These are phyloP conservation scores for Aspergillus unguis DNA, from an alignment of 2,329 filamentous ascomycete species.

Conservation along the genomic window DNA sequence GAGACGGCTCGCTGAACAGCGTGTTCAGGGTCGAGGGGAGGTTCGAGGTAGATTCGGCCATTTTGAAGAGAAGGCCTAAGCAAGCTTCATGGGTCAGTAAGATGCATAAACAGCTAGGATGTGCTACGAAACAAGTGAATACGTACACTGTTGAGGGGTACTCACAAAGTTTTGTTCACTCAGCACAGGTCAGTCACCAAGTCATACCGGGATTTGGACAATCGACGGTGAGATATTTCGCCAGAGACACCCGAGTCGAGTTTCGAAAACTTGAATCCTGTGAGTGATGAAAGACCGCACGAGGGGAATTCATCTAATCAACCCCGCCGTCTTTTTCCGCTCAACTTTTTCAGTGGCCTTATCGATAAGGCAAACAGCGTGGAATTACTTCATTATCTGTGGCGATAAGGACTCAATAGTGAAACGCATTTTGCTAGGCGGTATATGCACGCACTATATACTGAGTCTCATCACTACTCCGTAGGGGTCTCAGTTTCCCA, in stretches of 20 bases:
- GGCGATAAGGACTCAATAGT: neutral
- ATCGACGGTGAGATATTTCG: no score
- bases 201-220: neutral
- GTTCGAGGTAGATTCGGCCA: constrained; percentile 22
- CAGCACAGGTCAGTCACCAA: neutral
- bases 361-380: constrained; percentile 16
- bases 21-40: constrained; percentile 32
- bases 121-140: neutral
- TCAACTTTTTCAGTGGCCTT: constrained; percentile 14
- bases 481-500: no score
- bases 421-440: no score
- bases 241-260: no score
- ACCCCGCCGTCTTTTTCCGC: constrained; percentile 12
- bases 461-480: no score
- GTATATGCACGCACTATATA: constrained; percentile 6
- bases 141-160: neutral
- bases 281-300: neutral
- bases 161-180: neutral
- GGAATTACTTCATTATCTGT: constrained; percentile 1
- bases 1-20: constrained; percentile 29
- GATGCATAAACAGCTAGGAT: no score
- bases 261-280: no score
- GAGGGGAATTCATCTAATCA: constrained; percentile 4
- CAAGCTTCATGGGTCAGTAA: neutral
- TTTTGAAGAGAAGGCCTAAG: constrained; percentile 9